Evolutionary conservation across 768 basidiomycete species (phyloP).

Genomic region (Hysterangium stoloniferum): DNA sequence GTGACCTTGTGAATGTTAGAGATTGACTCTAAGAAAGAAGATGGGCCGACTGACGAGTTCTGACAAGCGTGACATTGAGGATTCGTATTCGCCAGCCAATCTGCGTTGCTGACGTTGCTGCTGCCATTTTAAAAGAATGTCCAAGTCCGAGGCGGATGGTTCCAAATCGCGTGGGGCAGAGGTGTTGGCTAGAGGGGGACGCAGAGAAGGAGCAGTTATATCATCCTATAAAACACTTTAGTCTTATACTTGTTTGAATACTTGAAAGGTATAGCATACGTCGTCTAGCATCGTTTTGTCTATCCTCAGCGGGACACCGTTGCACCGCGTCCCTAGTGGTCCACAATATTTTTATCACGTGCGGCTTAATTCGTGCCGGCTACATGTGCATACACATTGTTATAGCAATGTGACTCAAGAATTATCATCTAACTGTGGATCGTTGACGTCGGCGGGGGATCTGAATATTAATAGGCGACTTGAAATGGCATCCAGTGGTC

Average conservation of each 20-base stretch:
- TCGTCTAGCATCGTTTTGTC: not conserved
- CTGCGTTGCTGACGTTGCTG: conserved; percentile 62
- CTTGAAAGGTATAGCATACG: not conserved
- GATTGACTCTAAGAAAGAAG: not conserved
- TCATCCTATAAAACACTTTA: not conserved
- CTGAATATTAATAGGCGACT: no score
- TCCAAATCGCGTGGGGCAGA: conserved; percentile 50
- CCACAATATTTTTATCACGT: no score
- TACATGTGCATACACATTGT: no score
- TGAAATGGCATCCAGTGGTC: no score
- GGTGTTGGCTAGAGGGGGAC: conserved; percentile 47
- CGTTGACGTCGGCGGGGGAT: no score
- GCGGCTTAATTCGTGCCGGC: no score
- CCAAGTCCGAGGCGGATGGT: conserved; percentile 40
- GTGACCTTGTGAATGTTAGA: conserved; percentile 41
- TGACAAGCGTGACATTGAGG: conserved; percentile 50
- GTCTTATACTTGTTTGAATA: not conserved
- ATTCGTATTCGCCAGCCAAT: conserved; percentile 73
- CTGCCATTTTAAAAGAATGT: conserved; percentile 62
- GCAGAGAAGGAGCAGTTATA: conserved; percentile 23
- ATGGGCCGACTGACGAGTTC: conserved; percentile 43
- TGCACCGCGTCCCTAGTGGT: not conserved
- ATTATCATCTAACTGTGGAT: no score
- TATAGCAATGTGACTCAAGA: no score
- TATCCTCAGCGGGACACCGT: not conserved